Conservation (phyloP, 768 basidiomycete species). For the Hydnomerulius pinastri region DNA sequence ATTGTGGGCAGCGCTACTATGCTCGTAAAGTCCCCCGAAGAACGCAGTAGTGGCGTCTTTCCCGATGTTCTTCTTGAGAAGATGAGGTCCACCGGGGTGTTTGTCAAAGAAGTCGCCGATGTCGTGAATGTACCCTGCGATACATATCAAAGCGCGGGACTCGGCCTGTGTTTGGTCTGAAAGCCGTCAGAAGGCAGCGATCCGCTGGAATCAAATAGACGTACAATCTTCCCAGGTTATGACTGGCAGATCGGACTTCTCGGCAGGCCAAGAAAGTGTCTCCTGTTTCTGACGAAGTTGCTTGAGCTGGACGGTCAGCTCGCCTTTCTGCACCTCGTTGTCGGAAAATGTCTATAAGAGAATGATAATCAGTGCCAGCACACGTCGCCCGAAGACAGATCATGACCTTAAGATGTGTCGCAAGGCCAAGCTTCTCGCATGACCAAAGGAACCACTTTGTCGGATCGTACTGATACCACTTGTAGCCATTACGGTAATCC, state of each 20-base stretch:
- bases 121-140: slow-evolving; percentile 91
- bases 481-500: slow-evolving; percentile 94
- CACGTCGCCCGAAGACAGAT: not conserved
- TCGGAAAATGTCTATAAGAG: slow-evolving; percentile 46
- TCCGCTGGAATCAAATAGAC: slow-evolving; percentile 21
- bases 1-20: slow-evolving; percentile 82
- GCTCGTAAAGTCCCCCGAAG: slow-evolving; percentile 87
- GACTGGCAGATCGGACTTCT: slow-evolving; percentile 75
- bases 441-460: slow-evolving; percentile 82
- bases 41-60: slow-evolving; percentile 90
- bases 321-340: slow-evolving; percentile 76
- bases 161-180: slow-evolving; percentile 74
- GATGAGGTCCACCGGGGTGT: slow-evolving; percentile 84
- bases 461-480: slow-evolving; percentile 83
- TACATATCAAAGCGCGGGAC: slow-evolving; percentile 78
- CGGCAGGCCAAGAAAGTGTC: slow-evolving; percentile 70
- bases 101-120: slow-evolving; percentile 78
- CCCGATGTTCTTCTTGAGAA: slow-evolving; percentile 80
- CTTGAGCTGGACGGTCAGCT: slow-evolving; percentile 90
- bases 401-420: slow-evolving; percentile 51
- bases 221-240: slow-evolving; percentile 82
- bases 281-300: slow-evolving; percentile 76
- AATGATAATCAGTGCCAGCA: not conserved
- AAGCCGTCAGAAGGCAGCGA: not conserved
- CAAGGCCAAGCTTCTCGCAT: slow-evolving; percentile 46